These are phyloP conservation scores for Colletotrichum trifolii DNA, from an alignment of 2,329 filamentous ascomycete genomes.

Conservation along the genomic window DNA sequence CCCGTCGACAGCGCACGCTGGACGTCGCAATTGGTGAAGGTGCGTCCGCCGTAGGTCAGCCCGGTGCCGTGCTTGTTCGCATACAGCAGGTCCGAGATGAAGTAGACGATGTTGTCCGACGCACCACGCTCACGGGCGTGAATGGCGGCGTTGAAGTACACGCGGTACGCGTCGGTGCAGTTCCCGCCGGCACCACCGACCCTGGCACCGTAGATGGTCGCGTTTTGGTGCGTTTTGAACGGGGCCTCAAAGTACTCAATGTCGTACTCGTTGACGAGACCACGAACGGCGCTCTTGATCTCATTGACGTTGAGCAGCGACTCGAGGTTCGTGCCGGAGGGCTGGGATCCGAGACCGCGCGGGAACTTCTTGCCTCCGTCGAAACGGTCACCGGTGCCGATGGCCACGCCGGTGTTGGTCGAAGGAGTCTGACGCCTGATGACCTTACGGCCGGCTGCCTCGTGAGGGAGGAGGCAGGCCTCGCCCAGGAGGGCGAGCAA, in stretches of 20 bases:
- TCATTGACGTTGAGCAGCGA: conserved; percentile 59
- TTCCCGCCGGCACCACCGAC: conserved; percentile 50
- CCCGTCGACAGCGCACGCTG: conserved; percentile 61
- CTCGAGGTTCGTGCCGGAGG: conserved; percentile 45
- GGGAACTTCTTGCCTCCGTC: conserved; percentile 51
- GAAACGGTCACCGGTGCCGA: conserved; percentile 57
- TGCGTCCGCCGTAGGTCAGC: conserved; percentile 62
- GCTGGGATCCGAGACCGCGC: conserved; percentile 50
- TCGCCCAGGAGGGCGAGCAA: conserved; percentile 40
- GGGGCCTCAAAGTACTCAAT: conserved; percentile 55
- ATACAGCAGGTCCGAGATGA: conserved; percentile 66
- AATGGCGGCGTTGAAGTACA: conserved; percentile 64
- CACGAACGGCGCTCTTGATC: conserved; percentile 56
- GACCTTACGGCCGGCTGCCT: conserved; percentile 41
- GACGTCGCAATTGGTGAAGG: conserved; percentile 64
- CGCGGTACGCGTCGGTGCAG: conserved; percentile 51
- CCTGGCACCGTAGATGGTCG: conserved; percentile 51
- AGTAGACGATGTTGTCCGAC: conserved; percentile 67
- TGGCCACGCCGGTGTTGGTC: conserved; percentile 45
- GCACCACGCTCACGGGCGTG: conserved; percentile 70
- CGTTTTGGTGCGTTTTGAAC: conserved; percentile 55
- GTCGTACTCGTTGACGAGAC: conserved; percentile 53
- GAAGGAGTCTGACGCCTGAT: conserved; percentile 33
- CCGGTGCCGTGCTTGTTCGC: conserved; percentile 62
- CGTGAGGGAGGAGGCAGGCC: conserved; percentile 53